These are phyloP conservation scores for Peribolospora baueri DNA, from an alignment of 768 basidiomycete species.

Conservation along the genomic window DNA sequence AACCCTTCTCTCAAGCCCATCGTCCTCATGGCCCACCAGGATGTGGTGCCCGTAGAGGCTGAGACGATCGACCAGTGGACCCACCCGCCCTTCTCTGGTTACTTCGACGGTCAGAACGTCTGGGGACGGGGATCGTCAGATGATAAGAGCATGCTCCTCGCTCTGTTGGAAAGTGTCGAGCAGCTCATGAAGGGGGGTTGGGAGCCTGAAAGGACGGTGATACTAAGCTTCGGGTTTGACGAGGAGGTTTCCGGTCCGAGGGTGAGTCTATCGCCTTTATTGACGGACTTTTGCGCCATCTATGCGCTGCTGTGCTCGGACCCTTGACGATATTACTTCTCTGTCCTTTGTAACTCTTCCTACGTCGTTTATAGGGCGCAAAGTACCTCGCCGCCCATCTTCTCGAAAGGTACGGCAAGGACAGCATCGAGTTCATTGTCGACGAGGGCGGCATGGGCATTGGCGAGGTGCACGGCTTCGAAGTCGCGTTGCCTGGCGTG, in stretches of 20 bases:
- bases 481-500: constrained; percentile 18
- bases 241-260: constrained; percentile 30
- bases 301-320: constrained; percentile 3
- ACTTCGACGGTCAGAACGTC: constrained; percentile 1
- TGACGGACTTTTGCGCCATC: neutral
- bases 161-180: constrained; percentile 28
- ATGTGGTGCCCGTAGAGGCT: constrained; percentile 6
- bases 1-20: constrained; percentile 41
- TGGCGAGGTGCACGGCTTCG: constrained; percentile 14
- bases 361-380: constrained; percentile 19
- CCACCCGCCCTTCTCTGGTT: constrained; percentile 6
- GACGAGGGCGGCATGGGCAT: constrained; percentile 57
- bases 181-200: constrained; percentile 38
- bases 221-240: constrained; percentile 33
- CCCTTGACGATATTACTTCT: neutral
- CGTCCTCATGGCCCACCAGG: constrained; percentile 19
- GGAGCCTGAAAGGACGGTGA: constrained; percentile 27
- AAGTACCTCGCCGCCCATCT: constrained; percentile 25
- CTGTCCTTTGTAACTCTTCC: neutral
- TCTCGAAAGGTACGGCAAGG: constrained; percentile 36
- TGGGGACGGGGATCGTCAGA: constrained; percentile 4
- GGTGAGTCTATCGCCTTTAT: neutral
- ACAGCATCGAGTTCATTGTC: constrained; percentile 51
- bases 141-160: constrained; percentile 10
- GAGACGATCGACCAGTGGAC: constrained; percentile 5